Evolutionary conservation across 768 basidiomycete genomes (phyloP), one percentile per base, ranked within the genome.

Genomic region (Thelephora ganbajun): DNA sequence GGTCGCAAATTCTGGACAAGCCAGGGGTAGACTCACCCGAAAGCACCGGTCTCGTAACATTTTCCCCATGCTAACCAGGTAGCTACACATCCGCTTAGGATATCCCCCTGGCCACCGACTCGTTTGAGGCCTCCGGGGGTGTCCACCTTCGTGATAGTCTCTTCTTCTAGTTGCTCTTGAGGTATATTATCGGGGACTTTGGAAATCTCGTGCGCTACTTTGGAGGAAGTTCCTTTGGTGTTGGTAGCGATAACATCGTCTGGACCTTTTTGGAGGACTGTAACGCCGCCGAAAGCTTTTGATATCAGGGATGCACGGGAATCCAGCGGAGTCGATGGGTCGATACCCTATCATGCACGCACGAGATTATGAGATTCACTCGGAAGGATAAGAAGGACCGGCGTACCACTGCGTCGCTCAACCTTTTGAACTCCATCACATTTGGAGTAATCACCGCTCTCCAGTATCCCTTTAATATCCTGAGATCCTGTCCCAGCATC

Each of bases 21-120:
- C 22, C 13, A 33, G 11, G 30, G 46, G 19, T 6, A 3, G 5
- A 39, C 54, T 56, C 57, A 90, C 88, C 82, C 83, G 54, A 83
- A 90, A 1, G 73, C 76, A 13, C 91, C 86, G 39, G 78, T 77
- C 57, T 93, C 90, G 60, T 87, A 98, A 56, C 87, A 90, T 61
- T 84, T 86, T 4, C 86, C 90, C 94, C 96, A 99, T 3, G 93
- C 93, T 55, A 98, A 69, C 61, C 96, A 77, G 1, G 90, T 77
- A 0, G 92, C 96, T 9, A 91, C 83, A 39, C 74, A 71, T 11
- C 96, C 96, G 56, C 83, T 85, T 48, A 98, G 62, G 34, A 99
- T 79, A 63, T 99, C 96, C 0, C 96, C 96, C 61, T 98, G 96
- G 1, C 96, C 96, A 11, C 96, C 94, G 56, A 90, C 93, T 48